A percentile compares a stretch with the other conserved stretches of the same genome.
These are phyloP conservation scores for Paraphoma chrysanthemicola DNA, from an alignment of 2,329 filamentous ascomycete genomes.

Conservation along the genomic window DNA sequence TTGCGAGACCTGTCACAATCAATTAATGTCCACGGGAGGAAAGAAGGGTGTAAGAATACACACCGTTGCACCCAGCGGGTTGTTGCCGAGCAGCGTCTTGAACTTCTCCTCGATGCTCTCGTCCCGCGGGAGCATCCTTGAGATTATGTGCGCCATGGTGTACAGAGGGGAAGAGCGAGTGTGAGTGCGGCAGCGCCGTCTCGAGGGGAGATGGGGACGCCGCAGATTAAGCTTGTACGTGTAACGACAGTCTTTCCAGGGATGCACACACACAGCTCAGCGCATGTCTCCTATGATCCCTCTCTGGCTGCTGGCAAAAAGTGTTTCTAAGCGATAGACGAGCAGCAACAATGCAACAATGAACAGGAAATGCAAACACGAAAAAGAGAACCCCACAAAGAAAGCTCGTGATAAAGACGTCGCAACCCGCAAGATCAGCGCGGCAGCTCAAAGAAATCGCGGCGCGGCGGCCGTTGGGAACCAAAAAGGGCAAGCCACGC, in stretches of 20 bases:
- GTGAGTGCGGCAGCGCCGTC: constrained; percentile 8
- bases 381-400: not conserved
- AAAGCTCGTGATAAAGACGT: not conserved
- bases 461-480: constrained; percentile 2
- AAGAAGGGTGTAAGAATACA: constrained; percentile 3
- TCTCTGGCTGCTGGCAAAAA: constrained; percentile 1
- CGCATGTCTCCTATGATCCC: constrained; percentile 6
- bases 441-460: not conserved
- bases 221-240: constrained; percentile 3
- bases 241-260: constrained; percentile 7
- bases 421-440: not conserved
- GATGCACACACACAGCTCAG: constrained; percentile 5
- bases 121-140: constrained; percentile 32
- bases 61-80: constrained; percentile 38
- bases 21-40: constrained; percentile 6
- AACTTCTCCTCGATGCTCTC: constrained; percentile 40
- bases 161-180: constrained; percentile 4
- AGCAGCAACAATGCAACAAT: not conserved
- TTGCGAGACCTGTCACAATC: constrained; percentile 56
- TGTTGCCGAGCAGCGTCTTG: constrained; percentile 34
- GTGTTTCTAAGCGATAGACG: not conserved
- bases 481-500: constrained; percentile 6
- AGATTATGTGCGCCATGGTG: constrained; percentile 26
- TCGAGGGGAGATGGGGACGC: constrained; percentile 1
- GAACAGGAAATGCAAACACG: not conserved